Evolutionary conservation across 108 stramenopile species (phyloP), one percentile per base, ranked within the genome.

Genomic region (Cylindrotheca closterium): DNA sequence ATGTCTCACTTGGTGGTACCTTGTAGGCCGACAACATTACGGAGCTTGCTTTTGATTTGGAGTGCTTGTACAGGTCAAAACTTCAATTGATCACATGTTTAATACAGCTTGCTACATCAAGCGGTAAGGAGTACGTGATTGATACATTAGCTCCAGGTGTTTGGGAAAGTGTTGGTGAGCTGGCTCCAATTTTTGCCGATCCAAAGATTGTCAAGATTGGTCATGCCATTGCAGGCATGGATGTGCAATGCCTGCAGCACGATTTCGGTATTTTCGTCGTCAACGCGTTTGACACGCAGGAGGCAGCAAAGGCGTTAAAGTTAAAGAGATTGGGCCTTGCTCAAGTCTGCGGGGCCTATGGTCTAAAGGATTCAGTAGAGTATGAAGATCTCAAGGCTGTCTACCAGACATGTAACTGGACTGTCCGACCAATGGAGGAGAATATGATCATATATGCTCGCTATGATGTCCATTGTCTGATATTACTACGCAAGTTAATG

Each of bases 191-290:
- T 0, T 96, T 98, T 79, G 81, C 83, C 0, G 76, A 98, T 76
- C 81, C 81, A 15, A 68, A 49, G 51, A 84, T 97, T 65, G 89
- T 96, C 26, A 98, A 98, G 69, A 89, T 98, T 63, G 95, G 96
- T 5, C 96, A 98, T 68, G 86, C 85, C 4, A 86, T 97, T 32
- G 78, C 79, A 22, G 92, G 94, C 2, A 70, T 88, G 68, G 98
- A 98, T 72, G 65, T 95, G 1, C 78, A 75, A 19, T 87, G 84
- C 52, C 74, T 98, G 17, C 94, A 98, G 65, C 85, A 95, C 7
- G 96, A 98, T 81, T 95, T 96, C 58, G 96, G 96, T 1, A 83
- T 96, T 27, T 79, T 96, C 70, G 77, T 97, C 18, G 82, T 96
- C 7, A 97, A 97, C 81, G 84, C 78, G 33, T 97, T 97, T 73